These are phyloP conservation scores for Herpetomonas tarakana DNA, from an alignment of 208 protist species.

Conservation along the genomic window DNA sequence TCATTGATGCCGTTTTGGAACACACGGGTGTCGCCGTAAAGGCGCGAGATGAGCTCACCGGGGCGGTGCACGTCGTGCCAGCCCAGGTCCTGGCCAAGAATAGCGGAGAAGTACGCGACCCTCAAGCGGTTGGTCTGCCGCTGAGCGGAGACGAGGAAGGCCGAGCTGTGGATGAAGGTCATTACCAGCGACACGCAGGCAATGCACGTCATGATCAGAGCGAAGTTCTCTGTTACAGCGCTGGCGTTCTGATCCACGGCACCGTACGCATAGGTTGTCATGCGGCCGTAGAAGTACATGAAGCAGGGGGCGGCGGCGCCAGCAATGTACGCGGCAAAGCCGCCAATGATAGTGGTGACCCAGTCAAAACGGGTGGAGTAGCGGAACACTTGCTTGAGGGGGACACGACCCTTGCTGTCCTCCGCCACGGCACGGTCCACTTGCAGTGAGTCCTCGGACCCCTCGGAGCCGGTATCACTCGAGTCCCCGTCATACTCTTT, in stretches of 20 bases:
- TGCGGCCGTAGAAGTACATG: slow-evolving; percentile 38
- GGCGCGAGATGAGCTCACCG: slow-evolving; percentile 27
- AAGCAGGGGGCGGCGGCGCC: slow-evolving; percentile 31
- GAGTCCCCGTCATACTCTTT: not conserved
- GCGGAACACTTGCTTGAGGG: slow-evolving; percentile 18
- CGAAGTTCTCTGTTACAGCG: slow-evolving; percentile 17
- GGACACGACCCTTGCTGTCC: not conserved
- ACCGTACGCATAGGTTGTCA: slow-evolving; percentile 17
- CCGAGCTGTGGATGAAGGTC: slow-evolving; percentile 11
- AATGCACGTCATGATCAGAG: slow-evolving; percentile 37
- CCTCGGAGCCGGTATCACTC: not conserved
- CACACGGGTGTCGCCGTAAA: slow-evolving; percentile 27
- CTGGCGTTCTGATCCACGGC: not conserved
- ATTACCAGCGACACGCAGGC: slow-evolving; percentile 19
- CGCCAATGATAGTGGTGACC: slow-evolving; percentile 33
- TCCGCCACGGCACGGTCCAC: not conserved
- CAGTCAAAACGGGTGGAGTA: slow-evolving; percentile 16
- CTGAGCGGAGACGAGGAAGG: slow-evolving; percentile 15
- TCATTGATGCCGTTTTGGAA: slow-evolving; percentile 61
- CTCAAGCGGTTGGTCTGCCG: slow-evolving; percentile 21
- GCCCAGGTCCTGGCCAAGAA: slow-evolving; percentile 56
- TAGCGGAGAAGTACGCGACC: slow-evolving; percentile 28
- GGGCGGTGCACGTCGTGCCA: slow-evolving; percentile 55
- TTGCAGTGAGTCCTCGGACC: not conserved
- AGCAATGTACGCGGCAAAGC: slow-evolving; percentile 24